Evolutionary conservation across 2,329 filamentous ascomycete species (phyloP), one percentile per base, ranked within the genome.

Genomic region (Sporothrix mexicana): DNA sequence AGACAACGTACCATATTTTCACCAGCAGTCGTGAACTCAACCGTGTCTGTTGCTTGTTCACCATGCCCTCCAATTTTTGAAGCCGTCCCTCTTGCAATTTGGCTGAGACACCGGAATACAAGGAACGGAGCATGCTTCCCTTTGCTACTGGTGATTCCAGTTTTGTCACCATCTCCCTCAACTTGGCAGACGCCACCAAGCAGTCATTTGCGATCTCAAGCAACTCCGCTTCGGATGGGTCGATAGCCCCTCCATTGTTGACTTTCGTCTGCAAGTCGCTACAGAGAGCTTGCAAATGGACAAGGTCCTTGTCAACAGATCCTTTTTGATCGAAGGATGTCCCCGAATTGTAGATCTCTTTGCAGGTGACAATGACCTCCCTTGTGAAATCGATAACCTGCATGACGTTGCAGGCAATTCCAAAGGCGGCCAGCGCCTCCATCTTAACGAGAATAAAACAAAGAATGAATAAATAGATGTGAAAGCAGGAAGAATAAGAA

Each of bases 301-400:
- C 1, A 12, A 43, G 25, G 12, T 8, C 49, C 17, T 69, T 49
- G 47, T 53, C 25, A 9, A 43, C 8, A 17, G 41, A 53, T 3
- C 30, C 66, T 12, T 41, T n/a, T 3, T 30, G 15, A 9, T 55
- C 45, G 49, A 36, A 15, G 2, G 6, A 3, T 10, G 30, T 23
- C 2, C 66, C 66, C 3, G 47, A 53, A 15, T 15, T 55, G 66
- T 69, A 69, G 2, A 69, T 55, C 7, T 53, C 36, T 17, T 69
- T 69, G 66, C 66, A 69, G 25, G 41, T 25, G 12, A n/a, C 23
- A 30, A 69, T 69, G 9, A 49, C 55, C 25, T 69, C 66, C 12
- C 66, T 25, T 30, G 68, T 70, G 53, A 70, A 69, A 9, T 30
- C 43, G 49, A 69, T 69, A 17, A 59, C 36, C 36, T 70, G 68